Percentiles rank a stretch among this genome's conserved stretches.
phyloP scores from a whole-genome alignment of 192 early-diverging fungal species.

The Coemansia sp. region DNA sequence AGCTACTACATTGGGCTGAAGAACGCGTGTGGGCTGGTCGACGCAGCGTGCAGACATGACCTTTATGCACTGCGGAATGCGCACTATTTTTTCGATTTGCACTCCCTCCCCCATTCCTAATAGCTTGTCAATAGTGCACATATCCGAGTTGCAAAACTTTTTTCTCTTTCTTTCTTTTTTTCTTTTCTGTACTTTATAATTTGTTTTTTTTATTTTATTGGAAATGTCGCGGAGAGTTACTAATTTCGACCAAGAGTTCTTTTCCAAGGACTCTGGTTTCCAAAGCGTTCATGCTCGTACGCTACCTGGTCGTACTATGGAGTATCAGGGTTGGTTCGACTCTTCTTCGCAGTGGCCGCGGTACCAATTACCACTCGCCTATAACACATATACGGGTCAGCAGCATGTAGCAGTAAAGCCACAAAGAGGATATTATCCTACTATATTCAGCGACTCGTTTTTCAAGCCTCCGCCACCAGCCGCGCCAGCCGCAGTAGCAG shows the following conservation, averaged over 20 bases:
- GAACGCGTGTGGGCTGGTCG: constrained; percentile 9
- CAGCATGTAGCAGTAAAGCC: neutral
- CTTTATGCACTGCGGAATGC: neutral
- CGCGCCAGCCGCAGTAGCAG: neutral
- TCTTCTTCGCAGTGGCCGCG: constrained; percentile 8
- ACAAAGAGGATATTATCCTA: constrained; percentile 2
- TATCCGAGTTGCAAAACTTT: neutral
- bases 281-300: constrained; percentile 34
- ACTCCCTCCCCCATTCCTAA: neutral
- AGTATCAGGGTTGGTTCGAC: constrained; percentile 23
- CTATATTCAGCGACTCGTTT: constrained; percentile 19
- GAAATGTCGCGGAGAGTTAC: constrained; percentile 31
- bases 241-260: constrained; percentile 51
- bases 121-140: neutral
- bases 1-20: constrained; percentile 22
- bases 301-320: constrained; percentile 30
- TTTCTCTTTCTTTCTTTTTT: neutral
- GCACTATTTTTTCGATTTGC: neutral
- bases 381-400: constrained; percentile 10
- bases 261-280: constrained; percentile 28
- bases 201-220: neutral
- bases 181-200: neutral
- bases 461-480: constrained; percentile 17
- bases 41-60: neutral
- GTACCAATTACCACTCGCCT: constrained; percentile 5